Percentiles rank a stretch among this genome's conserved stretches.
phyloP scores from a whole-genome alignment of 2,329 filamentous ascomycete species.

The Scedosporium aurantiacum region DNA sequence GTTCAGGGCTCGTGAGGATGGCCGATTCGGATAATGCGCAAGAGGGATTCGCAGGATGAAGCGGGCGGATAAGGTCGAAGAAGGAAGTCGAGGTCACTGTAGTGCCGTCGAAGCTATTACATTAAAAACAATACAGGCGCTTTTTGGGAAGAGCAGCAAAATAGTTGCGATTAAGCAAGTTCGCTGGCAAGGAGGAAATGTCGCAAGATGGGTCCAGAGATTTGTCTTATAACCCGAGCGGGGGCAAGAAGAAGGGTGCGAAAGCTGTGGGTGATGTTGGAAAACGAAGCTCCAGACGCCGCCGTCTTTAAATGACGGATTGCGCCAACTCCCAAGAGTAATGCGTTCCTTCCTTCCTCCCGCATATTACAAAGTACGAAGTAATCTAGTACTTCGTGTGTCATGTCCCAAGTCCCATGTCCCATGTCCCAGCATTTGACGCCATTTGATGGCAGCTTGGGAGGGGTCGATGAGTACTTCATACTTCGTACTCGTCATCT shows the following conservation, averaged over 20 bases:
- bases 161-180: neutral
- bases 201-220: neutral
- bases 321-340: neutral
- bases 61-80: neutral
- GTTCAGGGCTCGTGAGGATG: neutral
- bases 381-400: too few species aligned
- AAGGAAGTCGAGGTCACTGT: neutral
- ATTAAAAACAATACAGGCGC: neutral
- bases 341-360: neutral
- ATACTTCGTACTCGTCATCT: neutral
- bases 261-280: neutral
- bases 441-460: neutral
- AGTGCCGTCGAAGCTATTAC: neutral
- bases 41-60: neutral
- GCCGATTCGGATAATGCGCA: neutral
- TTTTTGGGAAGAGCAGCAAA: neutral
- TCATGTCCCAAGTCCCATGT: too few species aligned
- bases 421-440: neutral
- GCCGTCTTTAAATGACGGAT: neutral
- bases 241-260: neutral
- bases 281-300: neutral
- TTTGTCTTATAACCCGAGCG: neutral
- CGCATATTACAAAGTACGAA: too few species aligned
- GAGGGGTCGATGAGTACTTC: neutral
- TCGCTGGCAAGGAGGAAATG: neutral